Evolutionary conservation across 805 yeast species (phyloP).

Genomic region (Lipomyces yamadae): DNA sequence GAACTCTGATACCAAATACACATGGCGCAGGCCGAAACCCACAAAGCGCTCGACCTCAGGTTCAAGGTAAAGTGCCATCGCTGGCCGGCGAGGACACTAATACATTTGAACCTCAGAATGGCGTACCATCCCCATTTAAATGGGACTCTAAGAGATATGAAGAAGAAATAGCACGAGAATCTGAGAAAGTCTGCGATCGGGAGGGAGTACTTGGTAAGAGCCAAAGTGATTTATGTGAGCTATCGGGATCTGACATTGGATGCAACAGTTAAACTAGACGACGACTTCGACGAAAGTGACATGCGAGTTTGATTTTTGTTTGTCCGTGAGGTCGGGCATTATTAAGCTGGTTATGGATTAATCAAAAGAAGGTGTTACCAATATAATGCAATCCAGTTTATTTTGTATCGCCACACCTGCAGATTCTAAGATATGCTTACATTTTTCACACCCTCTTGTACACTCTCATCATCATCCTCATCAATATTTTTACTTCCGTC

Average conservation of each 20-base stretch:
- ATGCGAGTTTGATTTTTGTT: conserved; percentile 1
- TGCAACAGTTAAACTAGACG: conserved; percentile 5
- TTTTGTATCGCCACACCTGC: background rate
- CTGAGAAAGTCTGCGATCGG: conserved; percentile 10
- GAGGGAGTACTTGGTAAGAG: conserved; percentile 10
- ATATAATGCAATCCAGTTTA: background rate
- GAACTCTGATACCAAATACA: background rate
- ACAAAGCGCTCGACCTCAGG: background rate
- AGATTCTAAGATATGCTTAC: conserved; percentile 11
- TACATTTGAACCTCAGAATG: background rate
- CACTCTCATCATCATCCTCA: conserved; percentile 47
- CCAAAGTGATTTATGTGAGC: background rate
- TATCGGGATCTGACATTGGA: background rate
- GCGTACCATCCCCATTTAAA: conserved; percentile 13
- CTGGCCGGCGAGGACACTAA: conserved; percentile 15
- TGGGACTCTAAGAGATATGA: conserved; percentile 23
- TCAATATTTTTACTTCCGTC: conserved; percentile 69
- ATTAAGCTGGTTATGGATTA: background rate
- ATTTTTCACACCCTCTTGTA: conserved; percentile 6
- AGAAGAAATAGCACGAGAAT: conserved; percentile 16
- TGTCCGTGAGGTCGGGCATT: no score
- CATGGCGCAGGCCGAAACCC: background rate
- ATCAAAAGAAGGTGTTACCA: no score
- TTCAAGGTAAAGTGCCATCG: conserved; percentile 11
- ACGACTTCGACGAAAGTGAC: conserved; percentile 23